These are phyloP conservation scores for Apophysomyces sp. DNA, from an alignment of 371 early-diverging fungal genomes.

Conservation along the genomic window DNA sequence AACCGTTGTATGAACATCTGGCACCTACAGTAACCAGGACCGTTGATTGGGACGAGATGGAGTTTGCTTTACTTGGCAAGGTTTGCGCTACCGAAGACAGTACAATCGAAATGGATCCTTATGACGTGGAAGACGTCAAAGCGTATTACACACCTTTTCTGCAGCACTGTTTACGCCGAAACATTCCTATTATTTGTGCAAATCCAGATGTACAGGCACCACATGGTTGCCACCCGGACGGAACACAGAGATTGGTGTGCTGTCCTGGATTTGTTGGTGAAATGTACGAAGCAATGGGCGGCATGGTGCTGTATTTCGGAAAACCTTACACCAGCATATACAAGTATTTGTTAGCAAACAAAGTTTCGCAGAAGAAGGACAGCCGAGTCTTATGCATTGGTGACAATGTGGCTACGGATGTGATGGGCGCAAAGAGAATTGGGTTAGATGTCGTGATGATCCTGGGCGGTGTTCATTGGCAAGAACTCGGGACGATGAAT, in stretches of 20 bases:
- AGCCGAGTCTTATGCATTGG: slow-evolving; percentile 35
- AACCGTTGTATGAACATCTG: slow-evolving; percentile 29
- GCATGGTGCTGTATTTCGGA: slow-evolving; percentile 44
- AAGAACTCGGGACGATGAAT: neutral
- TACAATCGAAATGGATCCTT: slow-evolving; percentile 12
- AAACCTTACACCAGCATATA: slow-evolving; percentile 46
- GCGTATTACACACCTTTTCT: slow-evolving; percentile 31
- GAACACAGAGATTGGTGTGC: slow-evolving; percentile 18
- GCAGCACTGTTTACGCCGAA: slow-evolving; percentile 15
- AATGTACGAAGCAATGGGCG: slow-evolving; percentile 44
- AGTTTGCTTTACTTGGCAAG: slow-evolving; percentile 40
- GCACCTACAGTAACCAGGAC: slow-evolving; percentile 18
- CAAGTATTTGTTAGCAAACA: slow-evolving; percentile 20
- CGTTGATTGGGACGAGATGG: slow-evolving; percentile 25
- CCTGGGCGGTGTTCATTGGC: slow-evolving; percentile 49
- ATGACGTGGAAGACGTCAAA: slow-evolving; percentile 21
- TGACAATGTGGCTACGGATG: slow-evolving; percentile 44
- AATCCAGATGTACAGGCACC: slow-evolving; percentile 51
- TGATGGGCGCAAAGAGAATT: slow-evolving; percentile 34
- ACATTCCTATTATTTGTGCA: slow-evolving; percentile 38
- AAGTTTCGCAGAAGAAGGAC: slow-evolving; percentile 2
- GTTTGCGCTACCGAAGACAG: slow-evolving; percentile 3
- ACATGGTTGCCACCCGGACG: slow-evolving; percentile 33
- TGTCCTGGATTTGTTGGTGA: slow-evolving; percentile 44
- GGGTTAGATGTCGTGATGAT: slow-evolving; percentile 47